Conservation (phyloP, 2,329 filamentous ascomycete species). For the Ploettnerulaceae sp. region DNA sequence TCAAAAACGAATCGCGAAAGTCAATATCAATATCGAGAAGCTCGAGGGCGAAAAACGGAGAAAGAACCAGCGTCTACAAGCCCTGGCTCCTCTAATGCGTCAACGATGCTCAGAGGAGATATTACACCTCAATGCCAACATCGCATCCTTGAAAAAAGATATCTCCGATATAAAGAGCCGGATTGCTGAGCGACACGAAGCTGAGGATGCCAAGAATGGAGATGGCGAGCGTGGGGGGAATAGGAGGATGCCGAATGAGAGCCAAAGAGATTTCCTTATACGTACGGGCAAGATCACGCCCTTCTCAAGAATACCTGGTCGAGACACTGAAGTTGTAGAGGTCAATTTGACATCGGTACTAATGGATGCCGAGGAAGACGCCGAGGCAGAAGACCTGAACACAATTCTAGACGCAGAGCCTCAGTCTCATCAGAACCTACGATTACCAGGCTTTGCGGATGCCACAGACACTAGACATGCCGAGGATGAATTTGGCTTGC, state of each 20-base stretch:
- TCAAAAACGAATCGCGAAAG: slow-evolving; percentile 56
- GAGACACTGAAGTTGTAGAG: slow-evolving; percentile 52
- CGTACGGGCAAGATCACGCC: slow-evolving; percentile 97
- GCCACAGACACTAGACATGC: slow-evolving; percentile 36
- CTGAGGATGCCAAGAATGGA: slow-evolving; percentile 42
- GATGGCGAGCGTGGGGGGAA: slow-evolving; percentile 45
- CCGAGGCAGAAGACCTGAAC: slow-evolving; percentile 38
- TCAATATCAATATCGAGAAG: slow-evolving; percentile 50
- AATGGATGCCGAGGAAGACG: slow-evolving; percentile 72
- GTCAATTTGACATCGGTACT: slow-evolving; percentile 73
- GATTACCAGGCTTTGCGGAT: slow-evolving; percentile 67
- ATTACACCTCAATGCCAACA: slow-evolving; percentile 25
- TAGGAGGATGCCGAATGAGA: slow-evolving; percentile 70
- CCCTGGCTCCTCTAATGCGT: slow-evolving; percentile 46
- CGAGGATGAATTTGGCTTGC: slow-evolving; percentile 52
- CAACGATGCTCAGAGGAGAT: slow-evolving; percentile 40
- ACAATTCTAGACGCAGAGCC: slow-evolving; percentile 42
- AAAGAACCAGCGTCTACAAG: slow-evolving; percentile 51
- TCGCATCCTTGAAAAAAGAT: slow-evolving; percentile 58
- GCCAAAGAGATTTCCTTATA: slow-evolving; percentile 82
- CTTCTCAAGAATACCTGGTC: slow-evolving; percentile 66
- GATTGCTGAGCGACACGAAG: slow-evolving; percentile 68
- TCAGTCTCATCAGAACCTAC: slow-evolving; percentile 66
- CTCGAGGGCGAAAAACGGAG: slow-evolving; percentile 61
- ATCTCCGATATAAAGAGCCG: slow-evolving; percentile 74